phyloP scores from a whole-genome alignment of 306 rosid genomes.

The Cicer chorassanicum region DNA sequence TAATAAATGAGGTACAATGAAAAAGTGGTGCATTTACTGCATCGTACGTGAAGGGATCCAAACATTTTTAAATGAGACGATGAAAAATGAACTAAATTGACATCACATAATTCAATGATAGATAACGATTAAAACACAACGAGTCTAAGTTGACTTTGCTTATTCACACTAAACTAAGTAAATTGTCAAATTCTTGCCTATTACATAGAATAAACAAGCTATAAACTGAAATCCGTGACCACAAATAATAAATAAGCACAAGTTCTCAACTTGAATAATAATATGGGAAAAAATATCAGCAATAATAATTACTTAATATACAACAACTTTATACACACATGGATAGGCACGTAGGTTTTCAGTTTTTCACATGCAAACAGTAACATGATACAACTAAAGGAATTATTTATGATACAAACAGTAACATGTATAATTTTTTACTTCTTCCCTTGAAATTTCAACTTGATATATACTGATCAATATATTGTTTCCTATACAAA shows the following conservation, averaged over 20 bases:
- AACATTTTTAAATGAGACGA: no score
- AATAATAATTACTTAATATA: background rate
- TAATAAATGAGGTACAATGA: no score
- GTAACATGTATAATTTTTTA: background rate
- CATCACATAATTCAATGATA: no score
- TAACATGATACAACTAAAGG: background rate
- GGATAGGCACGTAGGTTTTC: background rate
- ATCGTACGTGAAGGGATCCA: no score
- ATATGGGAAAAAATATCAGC: background rate
- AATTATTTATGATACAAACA: background rate
- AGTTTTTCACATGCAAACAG: background rate
- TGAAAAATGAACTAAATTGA: no score
- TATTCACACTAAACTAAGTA: no score
- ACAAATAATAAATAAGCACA: constrained; percentile 11
- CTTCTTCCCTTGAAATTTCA: constrained; percentile 32
- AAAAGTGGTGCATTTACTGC: no score
- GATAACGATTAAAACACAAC: no score
- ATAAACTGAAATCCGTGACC: background rate
- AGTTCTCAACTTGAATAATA: background rate
- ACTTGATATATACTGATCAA: constrained; percentile 34
- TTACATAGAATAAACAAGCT: background rate
- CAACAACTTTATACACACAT: background rate
- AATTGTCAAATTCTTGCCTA: background rate
- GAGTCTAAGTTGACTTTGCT: no score
- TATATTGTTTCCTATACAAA: constrained; percentile 47